Conservation (phyloP, 1,284 basidiomycete genomes). For the Boletus semigastroideus region DNA sequence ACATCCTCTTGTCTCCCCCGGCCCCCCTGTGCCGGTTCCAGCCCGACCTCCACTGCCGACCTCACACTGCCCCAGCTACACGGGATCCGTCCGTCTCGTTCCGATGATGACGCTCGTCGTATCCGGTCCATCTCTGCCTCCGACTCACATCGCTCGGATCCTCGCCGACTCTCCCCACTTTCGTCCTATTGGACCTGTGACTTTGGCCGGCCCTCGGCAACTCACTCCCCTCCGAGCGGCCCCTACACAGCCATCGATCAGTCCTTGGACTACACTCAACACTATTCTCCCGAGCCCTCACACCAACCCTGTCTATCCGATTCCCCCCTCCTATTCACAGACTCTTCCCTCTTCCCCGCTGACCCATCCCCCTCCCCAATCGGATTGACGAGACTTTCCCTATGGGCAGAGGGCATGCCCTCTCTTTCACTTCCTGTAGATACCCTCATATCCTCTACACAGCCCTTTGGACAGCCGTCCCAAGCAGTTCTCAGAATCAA, state of each 20-base stretch:
- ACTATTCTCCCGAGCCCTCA: slow-evolving; percentile 32
- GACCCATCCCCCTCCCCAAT: slow-evolving; percentile 24
- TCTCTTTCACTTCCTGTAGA: slow-evolving; percentile 47
- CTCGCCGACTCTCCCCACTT: slow-evolving; percentile 35
- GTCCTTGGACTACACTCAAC: slow-evolving; percentile 16
- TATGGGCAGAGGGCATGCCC: slow-evolving; percentile 71
- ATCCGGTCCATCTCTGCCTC: slow-evolving; percentile 33
- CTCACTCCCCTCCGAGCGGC: slow-evolving; percentile 27
- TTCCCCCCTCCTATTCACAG: slow-evolving; percentile 34
- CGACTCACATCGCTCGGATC: slow-evolving; percentile 27
- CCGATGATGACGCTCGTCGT: slow-evolving; percentile 32
- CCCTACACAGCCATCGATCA: slow-evolving; percentile 31
- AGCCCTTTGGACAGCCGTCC: slow-evolving; percentile 18
- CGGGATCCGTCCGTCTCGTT: slow-evolving; percentile 17
- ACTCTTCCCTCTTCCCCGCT: slow-evolving; percentile 32
- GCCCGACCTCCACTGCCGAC: slow-evolving; percentile 28
- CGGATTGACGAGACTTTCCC: slow-evolving; percentile 33
- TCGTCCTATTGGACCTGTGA: slow-evolving; percentile 34
- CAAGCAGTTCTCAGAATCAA: slow-evolving; percentile 48
- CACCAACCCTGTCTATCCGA: slow-evolving; percentile 29
- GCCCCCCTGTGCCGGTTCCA: slow-evolving; percentile 27
- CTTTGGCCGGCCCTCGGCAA: slow-evolving; percentile 26
- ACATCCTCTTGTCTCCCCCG: slow-evolving; percentile 29
- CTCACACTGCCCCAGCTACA: slow-evolving; percentile 28
- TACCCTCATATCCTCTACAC: slow-evolving; percentile 29